Conservation (phyloP, 257 asterid genomes). For the Scutellaria minor region DNA sequence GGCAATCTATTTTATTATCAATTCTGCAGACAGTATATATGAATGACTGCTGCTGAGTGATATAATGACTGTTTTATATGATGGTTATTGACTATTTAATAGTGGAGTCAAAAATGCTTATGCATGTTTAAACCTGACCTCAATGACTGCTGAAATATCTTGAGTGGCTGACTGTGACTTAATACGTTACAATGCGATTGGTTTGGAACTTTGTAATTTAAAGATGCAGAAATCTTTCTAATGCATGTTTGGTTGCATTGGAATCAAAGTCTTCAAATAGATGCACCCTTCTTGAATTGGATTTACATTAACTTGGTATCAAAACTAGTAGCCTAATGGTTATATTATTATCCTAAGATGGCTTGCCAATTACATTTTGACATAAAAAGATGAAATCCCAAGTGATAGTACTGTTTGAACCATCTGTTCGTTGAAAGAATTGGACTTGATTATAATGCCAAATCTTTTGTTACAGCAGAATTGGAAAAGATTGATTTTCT, state of each 20-base stretch:
- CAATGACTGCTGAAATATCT: background rate
- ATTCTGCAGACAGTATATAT: constrained; percentile 25
- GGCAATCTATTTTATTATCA: constrained; percentile 27
- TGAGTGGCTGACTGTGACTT: constrained; percentile 21
- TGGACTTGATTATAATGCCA: constrained; percentile 28
- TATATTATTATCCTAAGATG: constrained; percentile 25
- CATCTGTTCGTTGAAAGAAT: constrained; percentile 20
- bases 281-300: constrained; percentile 3
- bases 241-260: constrained; percentile 23
- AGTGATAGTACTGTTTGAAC: constrained; percentile 14
- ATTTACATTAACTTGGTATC: constrained; percentile 24
- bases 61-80: constrained; percentile 10
- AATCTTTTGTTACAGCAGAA: constrained; percentile 12
- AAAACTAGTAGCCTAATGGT: constrained; percentile 3
- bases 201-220: constrained; percentile 6
- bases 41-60: constrained; percentile 26
- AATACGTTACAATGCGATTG: constrained; percentile 11
- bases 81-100: constrained; percentile 22
- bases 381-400: constrained; percentile 15
- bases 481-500: constrained; percentile 28
- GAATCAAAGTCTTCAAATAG: constrained; percentile 27
- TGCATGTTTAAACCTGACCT: constrained; percentile 26
- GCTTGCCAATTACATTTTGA: constrained; percentile 24
- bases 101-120: constrained; percentile 29
- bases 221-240: constrained; percentile 27